These are phyloP conservation scores for Acanthamoeba castellanii DNA, from an alignment of 208 protist genomes.

Conservation along the genomic window DNA sequence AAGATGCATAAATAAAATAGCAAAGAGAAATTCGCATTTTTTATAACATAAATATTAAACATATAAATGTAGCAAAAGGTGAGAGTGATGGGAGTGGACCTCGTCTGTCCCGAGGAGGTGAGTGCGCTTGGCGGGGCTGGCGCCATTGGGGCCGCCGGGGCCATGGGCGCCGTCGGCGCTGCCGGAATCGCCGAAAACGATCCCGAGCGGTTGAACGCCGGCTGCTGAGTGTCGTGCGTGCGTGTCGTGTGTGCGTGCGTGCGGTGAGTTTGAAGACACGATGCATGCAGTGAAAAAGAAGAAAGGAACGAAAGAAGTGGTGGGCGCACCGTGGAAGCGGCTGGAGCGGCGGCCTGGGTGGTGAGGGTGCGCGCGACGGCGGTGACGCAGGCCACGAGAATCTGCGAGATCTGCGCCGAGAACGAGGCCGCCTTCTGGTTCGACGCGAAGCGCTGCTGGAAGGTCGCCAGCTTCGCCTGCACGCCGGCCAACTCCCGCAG, in stretches of 20 bases:
- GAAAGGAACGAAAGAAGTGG: background rate
- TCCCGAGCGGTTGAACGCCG: background rate
- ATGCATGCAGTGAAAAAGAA: background rate
- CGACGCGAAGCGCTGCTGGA: conserved; percentile 52
- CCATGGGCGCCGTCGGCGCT: background rate
- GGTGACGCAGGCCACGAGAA: background rate
- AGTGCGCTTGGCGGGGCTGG: background rate
- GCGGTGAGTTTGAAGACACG: background rate
- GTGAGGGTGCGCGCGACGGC: background rate
- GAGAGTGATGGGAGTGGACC: no score
- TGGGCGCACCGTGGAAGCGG: background rate
- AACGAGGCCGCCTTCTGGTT: background rate
- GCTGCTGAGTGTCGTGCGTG: background rate
- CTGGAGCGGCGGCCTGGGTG: background rate
- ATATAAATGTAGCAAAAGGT: no score
- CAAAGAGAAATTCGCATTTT: no score
- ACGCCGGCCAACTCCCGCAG: conserved; percentile 6
- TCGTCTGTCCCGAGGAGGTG: background rate
- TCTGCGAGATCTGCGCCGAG: background rate
- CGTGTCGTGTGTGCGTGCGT: background rate
- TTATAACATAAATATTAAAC: no score
- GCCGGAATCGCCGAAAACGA: background rate
- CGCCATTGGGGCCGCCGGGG: background rate
- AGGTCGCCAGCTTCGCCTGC: conserved; percentile 6
- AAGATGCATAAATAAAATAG: no score